Evolutionary conservation across 2,329 filamentous ascomycete genomes (phyloP).

Genomic region (Didymella pomorum): DNA sequence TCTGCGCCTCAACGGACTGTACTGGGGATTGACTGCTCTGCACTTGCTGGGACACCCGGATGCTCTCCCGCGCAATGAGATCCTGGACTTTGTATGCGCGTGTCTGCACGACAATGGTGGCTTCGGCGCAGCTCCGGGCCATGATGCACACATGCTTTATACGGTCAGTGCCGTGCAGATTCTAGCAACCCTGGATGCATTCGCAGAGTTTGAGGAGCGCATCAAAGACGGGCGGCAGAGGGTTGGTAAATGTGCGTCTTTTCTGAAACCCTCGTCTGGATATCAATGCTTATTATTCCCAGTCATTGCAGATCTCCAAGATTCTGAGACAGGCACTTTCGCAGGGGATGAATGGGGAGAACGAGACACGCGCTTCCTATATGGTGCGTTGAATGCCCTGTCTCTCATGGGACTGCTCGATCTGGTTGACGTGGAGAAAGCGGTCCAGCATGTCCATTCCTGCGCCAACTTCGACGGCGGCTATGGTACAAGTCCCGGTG

Average conservation of each 20-base stretch:
- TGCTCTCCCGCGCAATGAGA: slow-evolving; percentile 78
- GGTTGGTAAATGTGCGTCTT: slow-evolving; percentile 78
- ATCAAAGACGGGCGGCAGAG: slow-evolving; percentile 72
- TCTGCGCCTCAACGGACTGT: slow-evolving; percentile 91
- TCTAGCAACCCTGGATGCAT: slow-evolving; percentile 82
- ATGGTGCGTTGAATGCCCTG: slow-evolving; percentile 86
- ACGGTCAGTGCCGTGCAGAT: slow-evolving; percentile 96
- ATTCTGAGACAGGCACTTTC: slow-evolving; percentile 83
- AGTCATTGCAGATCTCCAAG: slow-evolving; percentile 85
- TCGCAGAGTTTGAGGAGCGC: slow-evolving; percentile 79
- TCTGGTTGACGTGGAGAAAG: slow-evolving; percentile 79
- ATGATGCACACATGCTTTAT: slow-evolving; percentile 95
- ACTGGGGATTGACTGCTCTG: slow-evolving; percentile 92
- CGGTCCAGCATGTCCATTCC: slow-evolving; percentile 77
- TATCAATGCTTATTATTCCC: slow-evolving; percentile 35
- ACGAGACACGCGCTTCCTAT: slow-evolving; percentile 92
- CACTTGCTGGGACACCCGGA: slow-evolving; percentile 84
- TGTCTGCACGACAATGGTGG: slow-evolving; percentile 89
- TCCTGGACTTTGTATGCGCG: slow-evolving; percentile 93
- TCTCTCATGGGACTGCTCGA: slow-evolving; percentile 80
- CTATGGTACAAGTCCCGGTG: slow-evolving; percentile 87
- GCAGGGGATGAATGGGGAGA: slow-evolving; percentile 97
- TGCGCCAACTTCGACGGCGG: slow-evolving; percentile 96
- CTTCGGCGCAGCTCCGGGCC: slow-evolving; percentile 91
- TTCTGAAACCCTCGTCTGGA: slow-evolving; percentile 11